Evolutionary conservation across 495 filamentous ascomycete species (phyloP).

Genomic region (Aspergillus conjunctus): DNA sequence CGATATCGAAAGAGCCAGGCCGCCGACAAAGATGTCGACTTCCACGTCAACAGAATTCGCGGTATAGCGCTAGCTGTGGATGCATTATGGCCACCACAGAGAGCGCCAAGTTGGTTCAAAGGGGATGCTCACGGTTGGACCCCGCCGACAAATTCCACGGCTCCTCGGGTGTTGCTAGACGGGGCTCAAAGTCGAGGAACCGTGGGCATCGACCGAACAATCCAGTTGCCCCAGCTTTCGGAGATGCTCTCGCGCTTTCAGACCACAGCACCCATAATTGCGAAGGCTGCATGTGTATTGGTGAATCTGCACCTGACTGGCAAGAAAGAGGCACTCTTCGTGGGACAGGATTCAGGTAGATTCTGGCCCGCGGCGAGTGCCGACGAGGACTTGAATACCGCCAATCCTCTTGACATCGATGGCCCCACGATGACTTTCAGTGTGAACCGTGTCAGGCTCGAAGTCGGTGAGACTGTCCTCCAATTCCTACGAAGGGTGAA

Average conservation of each 20-base stretch:
- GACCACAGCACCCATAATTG: constrained; percentile 14
- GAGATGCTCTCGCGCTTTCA: constrained; percentile 7
- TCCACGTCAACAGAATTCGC: constrained; percentile 5
- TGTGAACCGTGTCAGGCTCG: constrained; percentile 6
- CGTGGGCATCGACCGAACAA: background rate
- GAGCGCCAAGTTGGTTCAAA: constrained; percentile 14
- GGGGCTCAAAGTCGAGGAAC: background rate
- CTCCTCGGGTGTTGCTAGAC: constrained; percentile 8
- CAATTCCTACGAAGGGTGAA: constrained; percentile 4
- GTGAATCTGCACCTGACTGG: constrained; percentile 15
- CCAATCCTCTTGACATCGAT: constrained; percentile 16
- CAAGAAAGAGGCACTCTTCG: constrained; percentile 15
- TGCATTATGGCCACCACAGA: background rate
- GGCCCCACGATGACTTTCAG: constrained; percentile 10
- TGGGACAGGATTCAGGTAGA: constrained; percentile 7
- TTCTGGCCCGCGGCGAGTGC: constrained; percentile 11
- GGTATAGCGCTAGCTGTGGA: background rate
- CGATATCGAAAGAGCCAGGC: background rate
- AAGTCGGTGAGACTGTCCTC: constrained; percentile 1
- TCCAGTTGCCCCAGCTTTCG: constrained; percentile 9
- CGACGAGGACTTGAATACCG: background rate
- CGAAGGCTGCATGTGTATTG: constrained; percentile 15
- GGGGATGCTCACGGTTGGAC: constrained; percentile 2
- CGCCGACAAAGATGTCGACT: constrained; percentile 1
- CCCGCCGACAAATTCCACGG: background rate